phyloP scores from a whole-genome alignment of 2,329 filamentous ascomycete species.

The Fusarium tricinctum region DNA sequence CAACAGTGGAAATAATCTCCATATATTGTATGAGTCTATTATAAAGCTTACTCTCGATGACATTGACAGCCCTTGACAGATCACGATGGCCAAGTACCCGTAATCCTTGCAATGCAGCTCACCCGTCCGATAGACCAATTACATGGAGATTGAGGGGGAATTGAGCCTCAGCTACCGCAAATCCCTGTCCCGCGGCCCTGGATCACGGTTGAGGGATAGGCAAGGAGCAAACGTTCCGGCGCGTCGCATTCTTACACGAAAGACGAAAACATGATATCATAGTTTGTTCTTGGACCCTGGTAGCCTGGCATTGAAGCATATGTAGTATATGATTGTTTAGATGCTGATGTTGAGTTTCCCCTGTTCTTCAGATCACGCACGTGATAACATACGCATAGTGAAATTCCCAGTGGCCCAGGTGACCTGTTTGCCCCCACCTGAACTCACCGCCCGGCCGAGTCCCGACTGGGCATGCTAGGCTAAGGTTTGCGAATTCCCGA shows the following conservation, averaged over 20 bases:
- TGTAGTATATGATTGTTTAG: neutral
- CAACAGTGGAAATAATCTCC: slow-evolving; percentile 17
- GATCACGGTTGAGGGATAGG: neutral
- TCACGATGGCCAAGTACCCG: neutral
- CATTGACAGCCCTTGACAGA: neutral
- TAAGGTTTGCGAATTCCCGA: slow-evolving; percentile 15
- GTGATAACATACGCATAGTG: slow-evolving; percentile 35
- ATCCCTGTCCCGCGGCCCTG: slow-evolving; percentile 22
- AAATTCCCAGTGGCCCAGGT: slow-evolving; percentile 48
- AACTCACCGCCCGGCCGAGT: slow-evolving; percentile 48
- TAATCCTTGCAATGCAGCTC: neutral
- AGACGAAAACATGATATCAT: slow-evolving; percentile 25
- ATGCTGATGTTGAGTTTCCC: neutral
- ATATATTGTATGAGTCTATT: slow-evolving; percentile 9
- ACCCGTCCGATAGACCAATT: neutral
- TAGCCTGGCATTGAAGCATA: neutral
- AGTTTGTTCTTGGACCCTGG: neutral
- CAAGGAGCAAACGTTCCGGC: slow-evolving; percentile 33
- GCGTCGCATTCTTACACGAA: neutral
- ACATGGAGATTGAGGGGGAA: slow-evolving; percentile 11
- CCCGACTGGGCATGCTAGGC: slow-evolving; percentile 38
- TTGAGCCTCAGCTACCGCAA: slow-evolving; percentile 27
- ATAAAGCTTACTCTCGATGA: neutral
- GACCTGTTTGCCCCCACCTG: slow-evolving; percentile 47
- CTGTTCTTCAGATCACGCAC: slow-evolving; percentile 20